Base-by-base conservation (phyloP, 2,329 filamentous ascomycete species). In the Fusarium chuoi region DNA sequence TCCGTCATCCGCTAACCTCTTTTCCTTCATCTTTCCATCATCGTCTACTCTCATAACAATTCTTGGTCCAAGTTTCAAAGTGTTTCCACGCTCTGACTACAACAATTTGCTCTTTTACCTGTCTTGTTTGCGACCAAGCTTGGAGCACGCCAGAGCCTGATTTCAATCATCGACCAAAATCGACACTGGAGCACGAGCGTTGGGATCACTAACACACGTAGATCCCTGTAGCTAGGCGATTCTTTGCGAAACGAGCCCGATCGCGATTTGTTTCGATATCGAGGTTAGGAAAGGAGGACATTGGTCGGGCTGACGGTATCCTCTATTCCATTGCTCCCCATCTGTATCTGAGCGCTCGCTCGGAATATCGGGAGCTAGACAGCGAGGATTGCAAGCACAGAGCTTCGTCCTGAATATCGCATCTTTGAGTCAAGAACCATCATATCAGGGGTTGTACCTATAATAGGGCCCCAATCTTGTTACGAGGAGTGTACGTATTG, bases 341-440 rank as follows among this genome's bases (percentile, higher is more conserved):
- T 65, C 66, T 78, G 74, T 77, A 78, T 65, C 70, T 75, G 65
- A 61, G 75, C 73, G 44, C 59, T 70, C 62, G 62, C 66, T 70
- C 48, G 56, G 68, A 48, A 51, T 57, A 65, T 46, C 41, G 69
- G 67, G 61, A 67, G 71, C 63, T 75, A 65, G 63, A 64, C 56
- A 71, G 54, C 65, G 73, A 78, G 77, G 82, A 81, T 79, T 80
- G 81, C 77, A 87, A 89, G 89, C 87, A 90, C 83, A 90, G 89
- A 91, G 89, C 89, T 90, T 89, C 88, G 84, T 90, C 88, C 89
- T 87, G 83, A 81, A 59, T 79, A 83, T 83, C 84, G 77, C 72
- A 74, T 68, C 66, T 69, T 68, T 61, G 41, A 61, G 62, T 65
- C 69, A 73, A 69, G 68, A 58, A 63, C 74, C 70, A 56, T 75